Evolutionary conservation across 768 basidiomycete species (phyloP), one percentile per base, ranked within the genome.

Genomic region (Calocybe gangraenosa): DNA sequence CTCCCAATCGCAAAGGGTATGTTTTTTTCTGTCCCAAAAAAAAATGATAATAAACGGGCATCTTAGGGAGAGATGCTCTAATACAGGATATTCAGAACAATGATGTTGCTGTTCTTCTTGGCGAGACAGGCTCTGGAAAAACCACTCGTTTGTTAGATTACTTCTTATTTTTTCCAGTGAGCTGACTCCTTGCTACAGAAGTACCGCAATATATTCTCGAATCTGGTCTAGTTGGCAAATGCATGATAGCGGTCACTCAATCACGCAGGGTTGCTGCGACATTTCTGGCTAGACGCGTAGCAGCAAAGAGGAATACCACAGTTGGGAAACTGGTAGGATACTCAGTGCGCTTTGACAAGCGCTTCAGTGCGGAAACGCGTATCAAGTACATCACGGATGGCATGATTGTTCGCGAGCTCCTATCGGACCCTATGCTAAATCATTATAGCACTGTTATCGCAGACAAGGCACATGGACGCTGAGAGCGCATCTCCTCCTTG

Each of bases 361-460:
- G 77, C 15, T 78, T 75, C 10, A 73, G 81, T 8, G 59, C 76
- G 0, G 69, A 79, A 2, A 99, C 96, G 3, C 78, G 84, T 38
- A 87, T 98, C 66, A 98, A 97, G 67, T 99, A 92, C 60, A 76
- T 96, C 65, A 98, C 94, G 44, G 96, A 99, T 57, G 96, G 96
- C 51, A 97, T 98, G 89, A 83, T 98, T 53, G 85, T 94, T 34
- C 81, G 93, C 34, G 96, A 99, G 72, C 78, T 94, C 40, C 74
- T 94, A 49, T 79, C 78, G 34, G 92, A 94, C 59, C 72, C 80
- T 13, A 61, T 85, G 23, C 71, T 98, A 37, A 81, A 80, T 42
- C 75, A 74, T 47, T 99, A 98, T 66, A 87, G 87, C 58, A 80
- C 93, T 22, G 74, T 99, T 42, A 74, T 98, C 46, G 83, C 98